Percentiles rank a stretch among this genome's conserved stretches.
These are phyloP conservation scores for Chloropicon primus DNA, from an alignment of 139 green algal genomes.

Conservation along the genomic window DNA sequence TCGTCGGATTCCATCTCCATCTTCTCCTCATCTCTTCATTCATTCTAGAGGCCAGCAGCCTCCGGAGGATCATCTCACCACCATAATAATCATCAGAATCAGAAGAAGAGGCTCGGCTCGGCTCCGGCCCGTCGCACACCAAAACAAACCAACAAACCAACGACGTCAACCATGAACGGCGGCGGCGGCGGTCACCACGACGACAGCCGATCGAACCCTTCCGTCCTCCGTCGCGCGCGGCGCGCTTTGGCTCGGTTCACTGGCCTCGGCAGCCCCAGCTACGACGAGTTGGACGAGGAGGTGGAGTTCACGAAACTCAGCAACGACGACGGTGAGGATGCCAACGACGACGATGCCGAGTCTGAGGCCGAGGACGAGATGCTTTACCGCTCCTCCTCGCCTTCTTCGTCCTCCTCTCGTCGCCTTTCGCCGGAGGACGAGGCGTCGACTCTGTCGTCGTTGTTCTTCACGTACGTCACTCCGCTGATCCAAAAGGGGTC, in stretches of 20 bases:
- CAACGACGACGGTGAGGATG: background rate
- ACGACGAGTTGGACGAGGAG: background rate
- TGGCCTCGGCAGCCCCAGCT: background rate
- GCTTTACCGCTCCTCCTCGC: background rate
- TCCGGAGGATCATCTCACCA: too few species aligned
- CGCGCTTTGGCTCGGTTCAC: background rate
- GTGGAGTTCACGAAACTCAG: background rate
- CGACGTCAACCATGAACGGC: too few species aligned
- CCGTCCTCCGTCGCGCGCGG: background rate
- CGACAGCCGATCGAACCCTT: too few species aligned
- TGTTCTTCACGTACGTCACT: background rate
- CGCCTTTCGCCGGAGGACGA: background rate
- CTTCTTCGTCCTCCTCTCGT: background rate
- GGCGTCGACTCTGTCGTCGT: background rate
- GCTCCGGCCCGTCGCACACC: too few species aligned
- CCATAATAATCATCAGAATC: too few species aligned
- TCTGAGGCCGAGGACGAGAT: background rate
- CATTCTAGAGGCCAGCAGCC: too few species aligned
- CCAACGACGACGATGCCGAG: background rate
- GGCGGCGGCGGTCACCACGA: too few species aligned
- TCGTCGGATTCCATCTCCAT: too few species aligned
- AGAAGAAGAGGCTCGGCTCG: too few species aligned
- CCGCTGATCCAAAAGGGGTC: background rate
- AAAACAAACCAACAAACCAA: too few species aligned
- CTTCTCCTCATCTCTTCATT: too few species aligned